phyloP scores from a whole-genome alignment of 2,329 filamentous ascomycete genomes.

The Talaromyces sp. region DNA sequence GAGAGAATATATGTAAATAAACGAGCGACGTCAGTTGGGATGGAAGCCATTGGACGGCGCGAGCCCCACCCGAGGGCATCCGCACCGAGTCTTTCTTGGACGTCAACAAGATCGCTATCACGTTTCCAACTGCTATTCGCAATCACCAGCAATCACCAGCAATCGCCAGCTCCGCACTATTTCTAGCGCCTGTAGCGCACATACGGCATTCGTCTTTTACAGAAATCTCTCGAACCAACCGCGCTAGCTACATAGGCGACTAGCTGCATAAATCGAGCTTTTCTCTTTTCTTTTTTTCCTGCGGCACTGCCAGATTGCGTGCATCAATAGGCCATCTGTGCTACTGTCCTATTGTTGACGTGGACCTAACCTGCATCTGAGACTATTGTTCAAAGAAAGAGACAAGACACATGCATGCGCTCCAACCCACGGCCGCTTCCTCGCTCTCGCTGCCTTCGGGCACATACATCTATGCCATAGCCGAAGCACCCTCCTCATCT shows the following conservation, averaged over 20 bases:
- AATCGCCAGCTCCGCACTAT: background rate
- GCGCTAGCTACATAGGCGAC: background rate
- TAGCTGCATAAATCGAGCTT: background rate
- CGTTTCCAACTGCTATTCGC: background rate
- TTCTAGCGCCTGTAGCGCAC: background rate
- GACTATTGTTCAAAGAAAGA: background rate
- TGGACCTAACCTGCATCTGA: background rate
- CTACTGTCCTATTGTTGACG: background rate
- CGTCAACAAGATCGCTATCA: background rate
- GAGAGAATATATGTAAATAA: background rate
- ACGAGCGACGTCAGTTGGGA: background rate
- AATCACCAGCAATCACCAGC: background rate
- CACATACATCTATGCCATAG: constrained; percentile 42
- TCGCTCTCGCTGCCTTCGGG: constrained; percentile 35
- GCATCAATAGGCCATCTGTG: constrained; percentile 1
- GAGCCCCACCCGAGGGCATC: background rate
- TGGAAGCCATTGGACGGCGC: background rate
- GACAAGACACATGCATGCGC: constrained; percentile 26
- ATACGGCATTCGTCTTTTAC: background rate
- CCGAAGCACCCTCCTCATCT: constrained; percentile 18
- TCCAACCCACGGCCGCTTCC: constrained; percentile 29
- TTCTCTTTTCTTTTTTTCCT: background rate
- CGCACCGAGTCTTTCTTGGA: background rate
- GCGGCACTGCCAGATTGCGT: background rate
- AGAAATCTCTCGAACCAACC: background rate